phyloP scores from a whole-genome alignment of 495 filamentous ascomycete species.

The Podospora anserina region DNA sequence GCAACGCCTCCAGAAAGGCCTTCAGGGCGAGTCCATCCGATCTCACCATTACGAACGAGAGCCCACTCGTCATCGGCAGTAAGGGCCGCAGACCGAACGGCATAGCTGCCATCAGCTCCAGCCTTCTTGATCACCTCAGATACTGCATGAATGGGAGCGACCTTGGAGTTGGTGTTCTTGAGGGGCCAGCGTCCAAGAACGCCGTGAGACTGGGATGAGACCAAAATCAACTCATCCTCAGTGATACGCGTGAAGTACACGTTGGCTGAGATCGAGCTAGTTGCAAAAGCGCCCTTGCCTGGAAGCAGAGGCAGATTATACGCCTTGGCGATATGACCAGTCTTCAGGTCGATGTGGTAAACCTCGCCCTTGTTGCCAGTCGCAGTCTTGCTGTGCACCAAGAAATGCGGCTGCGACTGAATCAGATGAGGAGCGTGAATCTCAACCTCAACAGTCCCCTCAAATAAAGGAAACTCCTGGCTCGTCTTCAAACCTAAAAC shows the following conservation, averaged over 20 bases:
- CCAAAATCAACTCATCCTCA: slow-evolving; percentile 63
- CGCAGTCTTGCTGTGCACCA: slow-evolving; percentile 75
- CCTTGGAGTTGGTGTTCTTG: slow-evolving; percentile 37
- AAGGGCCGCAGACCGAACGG: slow-evolving; percentile 71
- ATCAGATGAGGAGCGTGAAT: slow-evolving; percentile 70
- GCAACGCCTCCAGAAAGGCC: slow-evolving; percentile 70
- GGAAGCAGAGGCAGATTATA: slow-evolving; percentile 69
- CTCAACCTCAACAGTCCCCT: slow-evolving; percentile 62
- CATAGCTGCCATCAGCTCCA: slow-evolving; percentile 55
- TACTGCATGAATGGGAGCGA: slow-evolving; percentile 59
- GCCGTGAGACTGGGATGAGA: slow-evolving; percentile 74
- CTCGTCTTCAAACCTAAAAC: slow-evolving; percentile 69
- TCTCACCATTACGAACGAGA: slow-evolving; percentile 75
- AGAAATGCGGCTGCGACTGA: slow-evolving; percentile 71
- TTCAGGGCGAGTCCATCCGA: slow-evolving; percentile 78
- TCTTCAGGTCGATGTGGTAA: slow-evolving; percentile 72
- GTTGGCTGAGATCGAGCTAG: slow-evolving; percentile 71
- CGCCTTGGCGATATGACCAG: slow-evolving; percentile 61
- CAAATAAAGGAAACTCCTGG: slow-evolving; percentile 51
- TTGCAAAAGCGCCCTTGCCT: slow-evolving; percentile 72
- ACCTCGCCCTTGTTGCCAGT: slow-evolving; percentile 77
- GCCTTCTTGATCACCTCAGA: slow-evolving; percentile 76
- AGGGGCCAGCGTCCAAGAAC: slow-evolving; percentile 70
- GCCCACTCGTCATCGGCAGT: slow-evolving; percentile 74
- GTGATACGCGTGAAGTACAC: slow-evolving; percentile 85